Conservation (phyloP, 345 rosid genomes). For the Aegle marmelos region DNA sequence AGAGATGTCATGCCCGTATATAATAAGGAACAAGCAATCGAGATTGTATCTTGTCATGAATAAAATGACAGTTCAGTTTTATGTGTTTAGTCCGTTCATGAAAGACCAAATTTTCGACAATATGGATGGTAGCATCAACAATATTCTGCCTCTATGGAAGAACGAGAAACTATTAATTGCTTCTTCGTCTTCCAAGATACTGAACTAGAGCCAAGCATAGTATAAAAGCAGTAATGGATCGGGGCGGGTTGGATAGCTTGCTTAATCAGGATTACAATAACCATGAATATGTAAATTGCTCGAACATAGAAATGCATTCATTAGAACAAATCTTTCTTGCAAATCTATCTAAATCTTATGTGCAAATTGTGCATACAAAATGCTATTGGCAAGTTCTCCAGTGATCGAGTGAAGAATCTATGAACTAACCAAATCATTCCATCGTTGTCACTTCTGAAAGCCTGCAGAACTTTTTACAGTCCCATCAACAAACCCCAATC, state of each 20-base stretch:
- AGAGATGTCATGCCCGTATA: no score
- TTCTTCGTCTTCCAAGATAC: neutral
- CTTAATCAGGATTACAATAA: neutral
- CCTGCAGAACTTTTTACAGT: fast-evolving
- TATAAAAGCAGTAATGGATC: neutral
- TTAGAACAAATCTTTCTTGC: neutral
- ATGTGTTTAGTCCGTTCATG: no score
- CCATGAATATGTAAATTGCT: neutral
- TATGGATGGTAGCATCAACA: neutral
- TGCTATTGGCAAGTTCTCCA: neutral
- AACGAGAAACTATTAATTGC: neutral
- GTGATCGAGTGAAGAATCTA: neutral
- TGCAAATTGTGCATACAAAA: neutral
- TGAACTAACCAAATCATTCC: neutral
- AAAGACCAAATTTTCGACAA: neutral
- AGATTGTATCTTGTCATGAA: neutral
- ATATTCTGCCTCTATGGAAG: neutral
- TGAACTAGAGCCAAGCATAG: neutral
- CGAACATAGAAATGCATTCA: no score
- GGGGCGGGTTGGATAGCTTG: neutral
- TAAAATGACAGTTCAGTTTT: no score
- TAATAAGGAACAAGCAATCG: no score
- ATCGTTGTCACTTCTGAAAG: neutral
- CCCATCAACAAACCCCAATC: no score
- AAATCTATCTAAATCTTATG: neutral